Evolutionary conservation across 2,329 filamentous ascomycete species (phyloP), one percentile per base, ranked within the genome.

Genomic region (Aspergillus alliaceus): DNA sequence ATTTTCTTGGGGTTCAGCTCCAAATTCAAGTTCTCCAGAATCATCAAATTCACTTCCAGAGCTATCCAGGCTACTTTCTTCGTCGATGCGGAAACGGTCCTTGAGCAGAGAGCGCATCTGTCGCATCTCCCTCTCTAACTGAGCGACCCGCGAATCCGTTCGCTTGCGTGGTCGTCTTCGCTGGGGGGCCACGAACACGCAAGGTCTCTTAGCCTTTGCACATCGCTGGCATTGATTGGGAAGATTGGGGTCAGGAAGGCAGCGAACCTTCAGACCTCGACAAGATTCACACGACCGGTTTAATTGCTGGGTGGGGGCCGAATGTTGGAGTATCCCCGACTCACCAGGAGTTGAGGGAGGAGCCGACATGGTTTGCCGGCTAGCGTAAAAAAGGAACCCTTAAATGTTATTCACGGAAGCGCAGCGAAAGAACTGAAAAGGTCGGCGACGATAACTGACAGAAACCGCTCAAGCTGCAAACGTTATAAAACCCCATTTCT

Each of bases 231-330:
- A 74, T 53, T 72, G 70, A 40, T 68, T 72, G n/a, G 69, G 64
- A 18, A 65, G 65, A 44, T 58, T 54, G 44, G 63, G 64, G 42
- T 67, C 71, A 18, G 71, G 72, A 7, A 74, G 62, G 59, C 72
- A 74, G 50, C 72, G 72, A 8, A 74, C 72, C 58, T 74, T 74
- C 14, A 74, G 62, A 29, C 67, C 68, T 59, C 72, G 66, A 37
- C 72, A 74, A 6, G 72, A 72, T 64, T 74, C 72, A 52, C 72
- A 74, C 8, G 72, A 74, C 40, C 72, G 64, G 50, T 74, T 74
- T 29, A 74, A 59, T 58, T 72, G 71, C 53, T 62, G 67, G 37
- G 66, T 42, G 42, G 67, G 64, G 51, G 58, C 46, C 3, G 64
- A 15, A 46, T 57, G 59, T 50, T 67, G 66, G n/a, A 42, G 47